Evolutionary conservation across 2,329 filamentous ascomycete genomes (phyloP), one percentile per base, ranked within the genome.

Genomic region (Clarireedia sp.): DNA sequence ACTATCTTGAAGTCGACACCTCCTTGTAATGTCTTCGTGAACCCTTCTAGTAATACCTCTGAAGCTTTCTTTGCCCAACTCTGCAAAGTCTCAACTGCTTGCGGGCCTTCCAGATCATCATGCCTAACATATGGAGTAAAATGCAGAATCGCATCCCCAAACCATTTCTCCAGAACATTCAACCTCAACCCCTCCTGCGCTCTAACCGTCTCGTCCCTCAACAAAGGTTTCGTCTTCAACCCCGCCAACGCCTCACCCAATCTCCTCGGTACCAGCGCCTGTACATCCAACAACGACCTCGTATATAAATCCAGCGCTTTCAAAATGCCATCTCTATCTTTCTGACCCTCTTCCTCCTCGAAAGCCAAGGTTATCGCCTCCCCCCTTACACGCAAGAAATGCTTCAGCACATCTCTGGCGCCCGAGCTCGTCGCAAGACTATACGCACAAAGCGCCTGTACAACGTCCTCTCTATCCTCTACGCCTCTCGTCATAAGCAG

Each of bases 51-150:
- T 54, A 90, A 72, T 7, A 78, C 75, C 45, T 79, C 72, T 17
- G 81, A 79, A 1, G 82, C 83, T 50, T 78, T 76, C 50, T 75
- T 75, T 0, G 83, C 82, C 87, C 87, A 91, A 26, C 67, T 68
- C 21, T 76, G 77, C 14, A 89, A 75, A 69, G 81, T 81, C 2
- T 81, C 78, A 43, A 78, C 76, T 0, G 81, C 80, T 58, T 83
- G 78, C 23, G 74, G 71, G 19, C 78, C 81, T 23, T 83, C 79
- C 4, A 89, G 70, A 61, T 94, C 87, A 61, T 91, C 89, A 63
- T 95, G 85, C 29, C 88, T 83, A 37, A 95, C 87, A 73, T 90
- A 96, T 0, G 91, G 91, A 0, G 85, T 92, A 67, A 95, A 96
- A 61, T 86, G 87, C 47, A 81, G 82, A 43, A 96, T 87, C 58